Evolutionary conservation across 2,329 filamentous ascomycete genomes (phyloP), one percentile per base, ranked within the genome.

Genomic region (Fusarium cicatricum): DNA sequence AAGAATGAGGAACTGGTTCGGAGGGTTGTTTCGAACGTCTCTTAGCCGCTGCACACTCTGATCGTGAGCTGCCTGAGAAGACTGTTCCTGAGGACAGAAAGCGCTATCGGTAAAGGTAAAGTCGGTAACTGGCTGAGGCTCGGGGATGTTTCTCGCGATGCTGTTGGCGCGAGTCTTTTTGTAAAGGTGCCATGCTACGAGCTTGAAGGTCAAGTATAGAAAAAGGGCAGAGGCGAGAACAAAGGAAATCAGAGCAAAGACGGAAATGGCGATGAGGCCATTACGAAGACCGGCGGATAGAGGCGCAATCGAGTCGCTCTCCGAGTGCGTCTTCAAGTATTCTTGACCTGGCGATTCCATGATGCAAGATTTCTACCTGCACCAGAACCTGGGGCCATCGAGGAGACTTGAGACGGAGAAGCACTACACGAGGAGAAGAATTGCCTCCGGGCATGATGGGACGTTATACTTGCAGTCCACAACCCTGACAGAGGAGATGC

Each of bases 1-100:
- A n/a, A 91, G 78, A 2, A 90, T 77, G 31, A 90, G 78, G 67
- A 90, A 88, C 71, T 90, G 88, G 62, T 89, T 90, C 3, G 80
- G 80, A 17, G 59, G 52, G 37, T 40, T 37, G 26, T 38, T 33
- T 14, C 28, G 44, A 14, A 54, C 59, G 26, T 45, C 46, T 16
- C 48, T 29, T 9, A 63, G 47, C 3, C 53, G 59, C 26, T 41
- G 15, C 7, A 43, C 46, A 14, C 36, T 51, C 17, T 31, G 39
- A 26, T 51, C 53, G 17, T 60, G 56, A 15, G 39, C 53, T 6
- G 39, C 38, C 45, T 49, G 45, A 29, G 43, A 55, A 1, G 53
- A 42, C 45, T 56, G 58, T 11, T 46, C 37, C 19, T 59, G 52
- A 10, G 52, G 40, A 2, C 44, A 47, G 14, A 52, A 58, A 2